A percentile compares a stretch with the other conserved stretches of the same genome.
Evolutionary conservation across 2,329 filamentous ascomycete genomes (phyloP).

Genomic region (Dactylella cylindrospora): DNA sequence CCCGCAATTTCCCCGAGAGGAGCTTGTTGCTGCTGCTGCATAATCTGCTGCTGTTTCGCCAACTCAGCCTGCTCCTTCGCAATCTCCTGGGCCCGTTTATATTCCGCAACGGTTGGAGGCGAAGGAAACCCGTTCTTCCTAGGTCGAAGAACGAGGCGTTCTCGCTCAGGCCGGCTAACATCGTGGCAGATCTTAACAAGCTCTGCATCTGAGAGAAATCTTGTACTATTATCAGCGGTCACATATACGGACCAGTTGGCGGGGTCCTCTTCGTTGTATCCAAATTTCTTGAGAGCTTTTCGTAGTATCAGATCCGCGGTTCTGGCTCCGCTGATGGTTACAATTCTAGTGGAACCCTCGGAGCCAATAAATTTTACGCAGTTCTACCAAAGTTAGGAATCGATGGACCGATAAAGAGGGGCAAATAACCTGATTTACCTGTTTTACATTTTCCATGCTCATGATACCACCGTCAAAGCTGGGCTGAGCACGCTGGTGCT

Average conservation of each 20-base stretch:
- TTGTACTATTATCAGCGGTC: slow-evolving; percentile 67
- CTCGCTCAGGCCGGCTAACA: slow-evolving; percentile 78
- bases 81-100: slow-evolving; percentile 83
- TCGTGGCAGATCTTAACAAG: slow-evolving; percentile 90
- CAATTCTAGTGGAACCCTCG: slow-evolving; percentile 84
- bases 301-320: slow-evolving; percentile 91
- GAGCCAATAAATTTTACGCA: slow-evolving; percentile 56
- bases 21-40: slow-evolving; percentile 23
- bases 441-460: slow-evolving; percentile 48
- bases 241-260: slow-evolving; percentile 97
- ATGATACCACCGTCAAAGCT: slow-evolving; percentile 49
- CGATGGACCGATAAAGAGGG: slow-evolving; percentile 34
- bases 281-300: slow-evolving; percentile 83
- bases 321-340: slow-evolving; percentile 88
- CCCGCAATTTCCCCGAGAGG: slow-evolving; percentile 2
- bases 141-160: slow-evolving; percentile 76
- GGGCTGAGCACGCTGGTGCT: slow-evolving; percentile 39
- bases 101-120: slow-evolving; percentile 81
- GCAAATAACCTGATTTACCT: slow-evolving; percentile 42
- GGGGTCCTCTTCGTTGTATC: slow-evolving; percentile 83
- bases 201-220: slow-evolving; percentile 66
- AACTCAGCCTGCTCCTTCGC: slow-evolving; percentile 77
- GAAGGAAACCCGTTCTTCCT: slow-evolving; percentile 69
- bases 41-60: slow-evolving; percentile 34
- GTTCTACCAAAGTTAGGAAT: slow-evolving; percentile 45